Evolutionary conservation across 441 rosid species (phyloP).

Genomic region (Geranium incanum): DNA sequence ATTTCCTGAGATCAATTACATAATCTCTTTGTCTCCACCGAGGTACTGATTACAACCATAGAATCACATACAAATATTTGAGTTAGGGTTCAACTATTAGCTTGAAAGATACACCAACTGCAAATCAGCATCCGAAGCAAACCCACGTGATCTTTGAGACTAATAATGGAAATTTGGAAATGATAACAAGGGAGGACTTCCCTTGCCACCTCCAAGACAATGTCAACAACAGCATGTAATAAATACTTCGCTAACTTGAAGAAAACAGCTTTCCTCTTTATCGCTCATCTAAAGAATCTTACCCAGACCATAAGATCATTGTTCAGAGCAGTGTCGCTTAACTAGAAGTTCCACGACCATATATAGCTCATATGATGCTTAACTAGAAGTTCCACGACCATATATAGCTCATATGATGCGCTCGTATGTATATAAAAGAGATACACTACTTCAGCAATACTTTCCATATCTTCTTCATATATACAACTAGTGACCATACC

Average conservation of each 20-base stretch:
- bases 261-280: not conserved
- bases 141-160: not conserved
- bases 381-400: not conserved
- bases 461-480: slow-evolving; percentile 73
- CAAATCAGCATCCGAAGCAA: not conserved
- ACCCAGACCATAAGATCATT: slow-evolving; percentile 1
- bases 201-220: not conserved
- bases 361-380: not conserved
- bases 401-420: not conserved
- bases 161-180: not conserved
- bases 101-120: slow-evolving; percentile 7
- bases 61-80: slow-evolving; percentile 3
- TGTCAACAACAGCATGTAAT: not conserved
- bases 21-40: not conserved
- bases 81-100: slow-evolving; percentile 9
- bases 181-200: not conserved
- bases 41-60: not conserved
- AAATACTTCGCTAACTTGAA: not conserved
- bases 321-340: slow-evolving; percentile 1
- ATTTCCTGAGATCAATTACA: slow-evolving; percentile 7
- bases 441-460: slow-evolving; percentile 55
- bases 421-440: not conserved
- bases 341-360: not conserved
- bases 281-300: slow-evolving; percentile 4
- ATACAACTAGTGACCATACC: slow-evolving; percentile 71